These are phyloP conservation scores for Entrophospora sp. DNA, from an alignment of 192 early-diverging fungal genomes.

Conservation along the genomic window DNA sequence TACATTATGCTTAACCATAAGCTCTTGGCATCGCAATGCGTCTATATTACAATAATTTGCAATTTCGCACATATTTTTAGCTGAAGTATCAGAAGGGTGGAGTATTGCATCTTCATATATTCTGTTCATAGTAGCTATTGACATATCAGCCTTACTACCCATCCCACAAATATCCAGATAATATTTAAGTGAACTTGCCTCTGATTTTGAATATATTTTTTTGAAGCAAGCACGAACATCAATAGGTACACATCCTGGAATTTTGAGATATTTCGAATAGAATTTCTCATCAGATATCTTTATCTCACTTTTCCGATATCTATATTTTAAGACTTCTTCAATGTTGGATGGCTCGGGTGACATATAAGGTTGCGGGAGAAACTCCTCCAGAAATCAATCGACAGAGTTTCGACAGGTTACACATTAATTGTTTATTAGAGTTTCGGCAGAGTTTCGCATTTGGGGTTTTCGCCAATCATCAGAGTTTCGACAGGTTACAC, in stretches of 20 bases:
- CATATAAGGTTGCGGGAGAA: no score
- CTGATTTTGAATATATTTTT: background rate
- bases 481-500: no score
- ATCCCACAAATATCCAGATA: background rate
- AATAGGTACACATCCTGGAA: no score
- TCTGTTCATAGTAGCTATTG: background rate
- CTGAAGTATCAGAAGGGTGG: background rate
- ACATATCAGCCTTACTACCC: background rate
- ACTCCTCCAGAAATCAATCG: no score
- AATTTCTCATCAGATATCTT: background rate
- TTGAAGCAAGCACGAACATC: background rate
- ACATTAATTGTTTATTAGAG: no score
- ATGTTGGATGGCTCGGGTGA: no score
- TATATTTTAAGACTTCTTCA: no score
- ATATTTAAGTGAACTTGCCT: background rate
- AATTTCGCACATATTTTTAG: background rate
- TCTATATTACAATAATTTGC: constrained; percentile 13
- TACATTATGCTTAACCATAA: constrained; percentile 17
- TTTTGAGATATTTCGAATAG: constrained; percentile 2
- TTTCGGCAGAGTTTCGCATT: no score
- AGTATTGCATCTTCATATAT: background rate
- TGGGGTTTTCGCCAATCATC: no score
- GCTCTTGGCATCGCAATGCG: background rate
- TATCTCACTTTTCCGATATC: no score
- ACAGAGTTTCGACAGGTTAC: no score